Percentiles rank a stretch among this genome's conserved stretches.
Conservation (phyloP, 1,284 basidiomycete genomes). For the Pterula multifida region DNA sequence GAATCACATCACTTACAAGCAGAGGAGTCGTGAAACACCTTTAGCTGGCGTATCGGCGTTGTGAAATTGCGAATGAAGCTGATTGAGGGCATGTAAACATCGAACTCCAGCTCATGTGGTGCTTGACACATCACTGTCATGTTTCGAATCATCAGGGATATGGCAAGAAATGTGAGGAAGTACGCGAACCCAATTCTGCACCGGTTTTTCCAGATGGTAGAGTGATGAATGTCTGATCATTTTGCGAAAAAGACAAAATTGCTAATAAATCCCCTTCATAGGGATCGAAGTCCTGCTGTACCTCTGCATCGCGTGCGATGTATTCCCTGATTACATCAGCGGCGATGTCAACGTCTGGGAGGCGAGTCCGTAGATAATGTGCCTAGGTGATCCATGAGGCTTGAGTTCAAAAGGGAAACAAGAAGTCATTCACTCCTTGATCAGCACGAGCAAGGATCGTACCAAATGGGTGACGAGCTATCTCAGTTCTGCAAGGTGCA, state of each 20-base stretch:
- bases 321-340: slow-evolving; percentile 47
- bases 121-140: too few species aligned
- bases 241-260: slow-evolving; percentile 16
- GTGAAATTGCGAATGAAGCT: neutral
- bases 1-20: neutral
- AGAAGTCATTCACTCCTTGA: slow-evolving; percentile 38
- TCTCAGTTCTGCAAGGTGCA: slow-evolving; percentile 37
- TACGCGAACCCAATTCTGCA: neutral
- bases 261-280: slow-evolving; percentile 40
- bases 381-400: slow-evolving; percentile 27
- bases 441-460: slow-evolving; percentile 37
- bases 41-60: neutral
- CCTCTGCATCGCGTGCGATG: slow-evolving; percentile 31
- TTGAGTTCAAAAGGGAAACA: neutral
- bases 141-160: too few species aligned
- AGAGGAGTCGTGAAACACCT: neutral
- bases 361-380: slow-evolving; percentile 52
- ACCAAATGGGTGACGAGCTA: slow-evolving; percentile 17
- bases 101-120: neutral
- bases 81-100: neutral
- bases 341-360: slow-evolving; percentile 62
- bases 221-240: slow-evolving; percentile 23
- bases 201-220: slow-evolving; percentile 55
- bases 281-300: slow-evolving; percentile 36
- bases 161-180: neutral